Base-by-base conservation (phyloP, 2,329 filamentous ascomycete genomes). In the Curvularia verruculosa region DNA sequence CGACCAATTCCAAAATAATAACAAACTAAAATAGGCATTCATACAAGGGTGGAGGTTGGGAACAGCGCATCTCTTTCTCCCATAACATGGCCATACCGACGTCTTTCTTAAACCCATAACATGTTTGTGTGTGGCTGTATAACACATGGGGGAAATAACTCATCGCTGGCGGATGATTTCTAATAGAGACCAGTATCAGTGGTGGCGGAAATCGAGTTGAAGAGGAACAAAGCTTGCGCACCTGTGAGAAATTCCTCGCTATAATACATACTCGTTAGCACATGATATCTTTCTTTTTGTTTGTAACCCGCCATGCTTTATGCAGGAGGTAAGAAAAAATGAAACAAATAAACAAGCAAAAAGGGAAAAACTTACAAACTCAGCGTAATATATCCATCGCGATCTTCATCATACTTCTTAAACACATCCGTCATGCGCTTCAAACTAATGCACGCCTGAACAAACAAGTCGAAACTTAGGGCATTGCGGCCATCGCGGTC, bases 381-480 rank as follows among this genome's bases (percentile, higher is more conserved):
- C 68, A 84, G 66, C 41, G 82, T 84, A 59, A 84, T 84, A 61
- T 93, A 98, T 1, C 95, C 95, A 78, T 98, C 95, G 40, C 95
- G 86, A 77, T 99, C 95, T 70, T 96, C 91, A 68, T 99, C 95
- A 76, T 98, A 99, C 79, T 93, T 94, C 84, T 99, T 99, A 77
- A 99, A 99, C 26, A 96, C 92, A 77, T 99, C 95, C 58, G 95
- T 99, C 94, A 99, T 98, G 68, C 95, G 86, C 85, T 98, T 97
- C 70, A 99, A 82, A 68, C 88, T 92, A 74, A 99, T 98, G 77
- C 95, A 98, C 50, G 92, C 92, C 82, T 99, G 95, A 59, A 99
- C 95, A 72, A 99, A 99, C 49, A 99, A 79, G 79, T 99, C 95
- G 72, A 99, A 99, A 59, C 67, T 77, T 65, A 80, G 75, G 56